Evolutionary conservation across 2,329 filamentous ascomycete genomes (phyloP), one percentile per base, ranked within the genome.

Genomic region (Lachnellula cervina): DNA sequence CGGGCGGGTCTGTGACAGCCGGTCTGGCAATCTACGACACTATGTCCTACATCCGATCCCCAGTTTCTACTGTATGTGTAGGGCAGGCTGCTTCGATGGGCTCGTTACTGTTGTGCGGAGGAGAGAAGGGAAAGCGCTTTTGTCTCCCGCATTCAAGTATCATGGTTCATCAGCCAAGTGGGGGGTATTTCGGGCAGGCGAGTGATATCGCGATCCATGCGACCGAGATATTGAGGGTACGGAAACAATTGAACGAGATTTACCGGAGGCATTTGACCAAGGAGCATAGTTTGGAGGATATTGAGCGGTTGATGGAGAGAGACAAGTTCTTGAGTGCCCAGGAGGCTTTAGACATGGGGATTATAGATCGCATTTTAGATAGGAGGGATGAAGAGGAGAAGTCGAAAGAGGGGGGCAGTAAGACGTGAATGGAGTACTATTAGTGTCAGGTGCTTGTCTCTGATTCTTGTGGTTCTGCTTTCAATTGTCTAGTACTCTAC

Each of bases 81-180:
- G 94, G 94, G 7, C 90, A 95, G 67, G 94, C 95, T 0, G 93
- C 94, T 1, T 94, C 88, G 3, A 99, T 99, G 94, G 94, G 92
- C 5, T 90, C 88, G 1, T 79, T 99, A 23, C 78, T 99, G 1
- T 82, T 99, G 0, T 88, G 89, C 48, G 94, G 93, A 47, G 94
- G 95, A 19, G 83, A 90, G 56, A 80, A 88, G 1, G 91, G 91
- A 16, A 90, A 94, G 72, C 80, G 94, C 38, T 97, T 86, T 71
- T 91, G 90, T 53, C 80, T 99, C 35, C 92, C 92, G n/a, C 92
- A 99, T 71, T 90, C 87, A 64, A 88, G 89, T 52, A 88, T 99
- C 68, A 99, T 99, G 94, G 86, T 99, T 54, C 94, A 99, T 74
- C 94, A 99, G 71, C 94, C 95, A 0, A 85, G 88, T 2, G 93